A percentile compares a stretch with the other conserved stretches of the same genome.
phyloP scores from a whole-genome alignment of 2,329 filamentous ascomycete genomes.

The Colletotrichum sp. region DNA sequence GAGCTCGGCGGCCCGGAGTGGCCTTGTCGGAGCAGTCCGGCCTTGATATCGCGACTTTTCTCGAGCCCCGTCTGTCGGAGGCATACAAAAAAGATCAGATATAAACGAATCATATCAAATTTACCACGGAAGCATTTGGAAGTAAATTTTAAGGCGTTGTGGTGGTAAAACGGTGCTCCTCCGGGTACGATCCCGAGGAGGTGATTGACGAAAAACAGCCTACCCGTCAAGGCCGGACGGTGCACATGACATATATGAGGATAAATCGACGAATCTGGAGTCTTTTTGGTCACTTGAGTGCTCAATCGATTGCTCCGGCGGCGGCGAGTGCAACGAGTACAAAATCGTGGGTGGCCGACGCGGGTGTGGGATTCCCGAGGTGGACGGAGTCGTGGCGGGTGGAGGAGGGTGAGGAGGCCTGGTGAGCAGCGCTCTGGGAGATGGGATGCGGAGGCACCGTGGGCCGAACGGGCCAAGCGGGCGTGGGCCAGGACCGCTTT shows the following conservation, averaged over 20 bases:
- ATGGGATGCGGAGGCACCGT: conserved; percentile 23
- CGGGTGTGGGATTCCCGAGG: conserved; percentile 32
- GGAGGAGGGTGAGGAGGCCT: conserved; percentile 30
- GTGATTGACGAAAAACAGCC: conserved; percentile 10
- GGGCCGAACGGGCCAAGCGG: conserved; percentile 22
- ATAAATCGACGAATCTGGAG: background rate
- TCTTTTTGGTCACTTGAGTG: conserved; percentile 27
- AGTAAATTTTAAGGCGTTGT: background rate
- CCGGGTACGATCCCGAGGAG: conserved; percentile 15
- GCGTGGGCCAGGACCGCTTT: conserved; percentile 22
- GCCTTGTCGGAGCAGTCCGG: background rate
- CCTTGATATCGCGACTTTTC: conserved; percentile 13
- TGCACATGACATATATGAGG: background rate
- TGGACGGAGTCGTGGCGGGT: conserved; percentile 35
- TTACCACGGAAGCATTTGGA: background rate
- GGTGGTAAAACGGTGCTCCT: conserved; percentile 1
- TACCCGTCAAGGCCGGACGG: conserved; percentile 4
- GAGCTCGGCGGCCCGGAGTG: background rate
- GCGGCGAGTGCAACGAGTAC: conserved; percentile 67
- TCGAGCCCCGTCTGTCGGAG: background rate
- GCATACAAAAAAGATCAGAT: background rate
- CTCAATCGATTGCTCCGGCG: conserved; percentile 42
- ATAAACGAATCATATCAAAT: no score
- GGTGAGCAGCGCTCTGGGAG: conserved; percentile 18
- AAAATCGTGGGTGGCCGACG: conserved; percentile 59